Conservation (phyloP, 371 early-diverging fungal species). For the Mucor saturninus region DNA sequence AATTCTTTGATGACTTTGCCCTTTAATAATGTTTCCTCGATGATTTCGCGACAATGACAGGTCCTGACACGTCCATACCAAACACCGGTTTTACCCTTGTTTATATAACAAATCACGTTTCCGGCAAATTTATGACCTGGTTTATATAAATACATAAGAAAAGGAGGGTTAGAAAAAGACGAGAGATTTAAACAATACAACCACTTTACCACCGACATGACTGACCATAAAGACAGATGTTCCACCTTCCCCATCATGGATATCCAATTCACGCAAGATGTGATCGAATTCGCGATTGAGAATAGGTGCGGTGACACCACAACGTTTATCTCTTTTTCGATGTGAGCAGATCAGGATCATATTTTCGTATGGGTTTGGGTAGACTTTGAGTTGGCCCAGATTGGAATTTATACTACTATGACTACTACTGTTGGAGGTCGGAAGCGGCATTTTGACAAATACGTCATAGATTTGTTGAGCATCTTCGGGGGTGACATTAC, state of each 20-base stretch:
- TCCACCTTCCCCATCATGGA: constrained; percentile 55
- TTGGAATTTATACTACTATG: constrained; percentile 8
- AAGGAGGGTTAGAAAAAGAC: too few relatives aligned
- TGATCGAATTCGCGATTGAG: constrained; percentile 71
- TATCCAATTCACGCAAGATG: constrained; percentile 61
- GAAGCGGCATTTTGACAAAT: constrained; percentile 50
- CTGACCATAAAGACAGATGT: constrained; percentile 63
- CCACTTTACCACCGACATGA: constrained; percentile 70
- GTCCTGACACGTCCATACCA: constrained; percentile 74
- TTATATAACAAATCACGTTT: constrained; percentile 68
- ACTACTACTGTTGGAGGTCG: constrained; percentile 11
- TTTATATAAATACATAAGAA: neutral
- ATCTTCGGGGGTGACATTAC: constrained; percentile 56
- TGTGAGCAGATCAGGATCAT: constrained; percentile 81
- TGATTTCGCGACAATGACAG: constrained; percentile 62
- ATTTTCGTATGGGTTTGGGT: constrained; percentile 51
- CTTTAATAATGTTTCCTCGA: constrained; percentile 58
- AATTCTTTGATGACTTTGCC: constrained; percentile 66
- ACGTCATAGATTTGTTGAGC: constrained; percentile 53
- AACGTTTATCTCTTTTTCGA: constrained; percentile 79
- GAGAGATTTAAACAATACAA: neutral
- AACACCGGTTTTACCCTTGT: constrained; percentile 59
- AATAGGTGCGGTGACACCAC: constrained; percentile 78
- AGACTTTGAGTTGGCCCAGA: constrained; percentile 34
- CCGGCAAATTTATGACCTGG: constrained; percentile 84